phyloP scores from a whole-genome alignment of 208 protist genomes.

The Trypanosoma mega region DNA sequence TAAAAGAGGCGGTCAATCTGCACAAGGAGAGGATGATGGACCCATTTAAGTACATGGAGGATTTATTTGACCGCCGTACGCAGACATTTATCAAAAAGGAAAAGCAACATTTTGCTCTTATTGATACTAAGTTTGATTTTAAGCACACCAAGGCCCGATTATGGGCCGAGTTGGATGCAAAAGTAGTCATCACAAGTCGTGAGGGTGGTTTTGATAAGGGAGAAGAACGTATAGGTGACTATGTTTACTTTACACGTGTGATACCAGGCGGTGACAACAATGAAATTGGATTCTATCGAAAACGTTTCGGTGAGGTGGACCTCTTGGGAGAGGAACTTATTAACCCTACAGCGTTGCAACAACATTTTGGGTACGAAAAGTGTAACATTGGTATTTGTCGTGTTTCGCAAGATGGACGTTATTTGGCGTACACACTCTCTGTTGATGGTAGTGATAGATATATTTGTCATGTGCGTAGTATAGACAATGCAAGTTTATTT shows the following conservation, averaged over 20 bases:
- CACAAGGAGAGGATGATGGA: constrained; percentile 57
- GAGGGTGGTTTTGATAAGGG: constrained; percentile 91
- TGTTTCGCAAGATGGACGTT: constrained; percentile 86
- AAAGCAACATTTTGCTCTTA: constrained; percentile 59
- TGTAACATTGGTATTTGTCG: constrained; percentile 86
- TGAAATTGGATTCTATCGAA: constrained; percentile 88
- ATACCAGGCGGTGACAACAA: constrained; percentile 69
- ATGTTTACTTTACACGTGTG: constrained; percentile 87
- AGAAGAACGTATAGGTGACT: constrained; percentile 89
- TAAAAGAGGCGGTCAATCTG: constrained; percentile 41
- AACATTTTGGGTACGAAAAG: constrained; percentile 89
- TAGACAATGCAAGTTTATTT: constrained; percentile 87
- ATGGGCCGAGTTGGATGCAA: constrained; percentile 85
- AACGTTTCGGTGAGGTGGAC: constrained; percentile 82
- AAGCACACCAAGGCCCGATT: constrained; percentile 80
- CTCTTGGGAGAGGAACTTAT: constrained; percentile 90
- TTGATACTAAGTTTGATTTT: constrained; percentile 83
- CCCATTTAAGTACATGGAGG: constrained; percentile 89
- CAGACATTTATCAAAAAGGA: constrained; percentile 68
- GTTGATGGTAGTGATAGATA: constrained; percentile 89
- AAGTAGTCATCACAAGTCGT: constrained; percentile 81
- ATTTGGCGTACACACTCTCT: constrained; percentile 89
- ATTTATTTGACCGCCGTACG: constrained; percentile 82
- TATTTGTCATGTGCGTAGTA: constrained; percentile 87
- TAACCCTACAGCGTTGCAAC: constrained; percentile 77